phyloP scores from a whole-genome alignment of 2,329 filamentous ascomycete species.

The Calonectria pauciramosa region DNA sequence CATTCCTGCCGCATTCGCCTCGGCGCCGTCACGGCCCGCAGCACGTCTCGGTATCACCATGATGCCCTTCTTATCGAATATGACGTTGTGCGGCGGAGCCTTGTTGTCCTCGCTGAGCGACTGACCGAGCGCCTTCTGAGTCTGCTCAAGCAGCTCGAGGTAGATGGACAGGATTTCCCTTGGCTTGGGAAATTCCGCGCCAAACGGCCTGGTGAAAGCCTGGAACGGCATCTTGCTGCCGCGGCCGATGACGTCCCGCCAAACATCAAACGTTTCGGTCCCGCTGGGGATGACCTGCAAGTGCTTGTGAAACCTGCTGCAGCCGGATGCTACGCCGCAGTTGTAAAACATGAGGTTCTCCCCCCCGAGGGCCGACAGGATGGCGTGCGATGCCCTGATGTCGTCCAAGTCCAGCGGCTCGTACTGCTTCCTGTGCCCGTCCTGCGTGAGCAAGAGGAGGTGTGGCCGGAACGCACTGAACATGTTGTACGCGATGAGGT shows the following conservation, averaged over 20 bases:
- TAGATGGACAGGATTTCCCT: conserved; percentile 43
- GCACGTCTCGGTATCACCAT: conserved; percentile 60
- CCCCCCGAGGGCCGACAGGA: conserved; percentile 46
- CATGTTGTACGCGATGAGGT: conserved; percentile 62
- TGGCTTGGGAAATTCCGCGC: conserved; percentile 37
- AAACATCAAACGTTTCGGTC: conserved; percentile 44
- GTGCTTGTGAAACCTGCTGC: conserved; percentile 64
- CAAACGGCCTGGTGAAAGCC: conserved; percentile 51
- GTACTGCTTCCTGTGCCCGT: conserved; percentile 61
- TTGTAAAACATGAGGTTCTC: conserved; percentile 61
- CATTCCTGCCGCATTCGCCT: conserved; percentile 62
- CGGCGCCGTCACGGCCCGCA: conserved; percentile 50
- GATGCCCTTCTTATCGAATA: conserved; percentile 59
- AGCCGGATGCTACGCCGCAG: conserved; percentile 58
- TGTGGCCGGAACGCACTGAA: conserved; percentile 64
- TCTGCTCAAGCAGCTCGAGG: conserved; percentile 37
- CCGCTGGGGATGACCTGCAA: conserved; percentile 56
- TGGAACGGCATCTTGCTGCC: conserved; percentile 50
- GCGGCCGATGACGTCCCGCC: conserved; percentile 40
- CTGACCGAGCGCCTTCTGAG: neutral
- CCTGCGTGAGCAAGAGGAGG: conserved; percentile 60
- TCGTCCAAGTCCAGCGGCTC: conserved; percentile 57
- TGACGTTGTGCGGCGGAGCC: conserved; percentile 57
- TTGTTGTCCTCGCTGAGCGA: conserved; percentile 11
- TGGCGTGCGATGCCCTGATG: conserved; percentile 52